Evolutionary conservation across 1,284 basidiomycete genomes (phyloP).

Genomic region (Rhodotorula sp.): DNA sequence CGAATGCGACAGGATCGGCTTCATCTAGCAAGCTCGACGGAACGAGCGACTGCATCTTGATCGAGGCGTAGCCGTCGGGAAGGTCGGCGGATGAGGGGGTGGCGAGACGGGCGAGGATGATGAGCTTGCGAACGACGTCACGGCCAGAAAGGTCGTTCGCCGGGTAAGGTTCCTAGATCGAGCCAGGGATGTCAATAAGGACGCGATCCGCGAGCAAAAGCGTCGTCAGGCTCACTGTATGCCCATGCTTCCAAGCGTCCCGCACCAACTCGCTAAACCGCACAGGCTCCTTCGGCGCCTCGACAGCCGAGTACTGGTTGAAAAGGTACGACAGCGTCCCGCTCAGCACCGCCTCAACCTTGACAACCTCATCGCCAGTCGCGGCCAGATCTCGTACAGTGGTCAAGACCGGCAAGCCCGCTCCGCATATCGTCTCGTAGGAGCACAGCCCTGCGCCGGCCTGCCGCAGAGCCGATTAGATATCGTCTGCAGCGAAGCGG

Average conservation of each 20-base stretch:
- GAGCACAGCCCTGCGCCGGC: slow-evolving; percentile 66
- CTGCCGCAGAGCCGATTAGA: slow-evolving; percentile 58
- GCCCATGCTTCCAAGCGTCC: slow-evolving; percentile 83
- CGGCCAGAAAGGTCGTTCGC: slow-evolving; percentile 91
- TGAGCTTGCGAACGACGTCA: slow-evolving; percentile 93
- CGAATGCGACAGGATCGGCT: slow-evolving; percentile 72
- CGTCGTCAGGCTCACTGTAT: slow-evolving; percentile 57
- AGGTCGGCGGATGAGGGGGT: slow-evolving; percentile 37
- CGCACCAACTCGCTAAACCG: slow-evolving; percentile 82
- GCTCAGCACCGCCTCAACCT: slow-evolving; percentile 70
- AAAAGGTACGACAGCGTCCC: slow-evolving; percentile 98
- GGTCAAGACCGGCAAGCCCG: slow-evolving; percentile 85
- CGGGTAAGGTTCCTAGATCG: slow-evolving; percentile 75
- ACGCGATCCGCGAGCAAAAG: too few relatives aligned
- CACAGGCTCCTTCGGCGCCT: not conserved
- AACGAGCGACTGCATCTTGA: slow-evolving; percentile 80
- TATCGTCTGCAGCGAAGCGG: slow-evolving; percentile 68
- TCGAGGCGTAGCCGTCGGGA: slow-evolving; percentile 72
- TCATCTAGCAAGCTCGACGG: slow-evolving; percentile 68
- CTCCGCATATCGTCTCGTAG: slow-evolving; percentile 92
- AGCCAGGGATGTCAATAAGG: not conserved
- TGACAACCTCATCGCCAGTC: slow-evolving; percentile 76
- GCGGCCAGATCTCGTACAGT: slow-evolving; percentile 85
- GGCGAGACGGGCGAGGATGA: slow-evolving; percentile 76
- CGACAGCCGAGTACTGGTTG: slow-evolving; percentile 77